Conservation (phyloP, 2,329 filamentous ascomycete species). For the Teratosphaeria gauchensis region DNA sequence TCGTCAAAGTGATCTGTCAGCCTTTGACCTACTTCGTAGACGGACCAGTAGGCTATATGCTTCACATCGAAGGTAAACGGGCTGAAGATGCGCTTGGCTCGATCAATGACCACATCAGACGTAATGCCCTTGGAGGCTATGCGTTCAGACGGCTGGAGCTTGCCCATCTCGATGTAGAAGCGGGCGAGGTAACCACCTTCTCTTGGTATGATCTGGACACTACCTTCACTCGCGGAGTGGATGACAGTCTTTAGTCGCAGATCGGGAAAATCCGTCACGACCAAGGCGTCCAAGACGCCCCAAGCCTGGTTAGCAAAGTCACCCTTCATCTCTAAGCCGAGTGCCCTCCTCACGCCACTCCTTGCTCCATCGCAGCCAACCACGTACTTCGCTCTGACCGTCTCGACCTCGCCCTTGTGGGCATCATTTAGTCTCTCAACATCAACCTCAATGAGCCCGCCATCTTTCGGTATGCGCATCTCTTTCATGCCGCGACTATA, state of each 20-base stretch:
- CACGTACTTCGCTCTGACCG: slow-evolving; percentile 23
- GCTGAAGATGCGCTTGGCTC: slow-evolving; percentile 53
- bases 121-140: slow-evolving; percentile 54
- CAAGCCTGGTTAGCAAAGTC: slow-evolving; percentile 27
- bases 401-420: slow-evolving; percentile 21
- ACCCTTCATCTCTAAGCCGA: slow-evolving; percentile 27
- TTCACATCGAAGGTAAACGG: slow-evolving; percentile 59
- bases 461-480: slow-evolving; percentile 23
- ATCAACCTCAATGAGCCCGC: slow-evolving; percentile 43
- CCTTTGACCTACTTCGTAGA: slow-evolving; percentile 44
- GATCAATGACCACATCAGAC: slow-evolving; percentile 51
- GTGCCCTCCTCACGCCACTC: slow-evolving; percentile 19
- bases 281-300: slow-evolving; percentile 27
- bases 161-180: slow-evolving; percentile 29
- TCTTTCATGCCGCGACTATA: slow-evolving; percentile 18
- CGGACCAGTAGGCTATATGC: slow-evolving; percentile 59
- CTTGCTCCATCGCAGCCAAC: slow-evolving; percentile 28
- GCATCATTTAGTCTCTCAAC: slow-evolving; percentile 28
- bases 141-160: slow-evolving; percentile 35
- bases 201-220: slow-evolving; percentile 66
- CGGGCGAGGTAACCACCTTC: slow-evolving; percentile 25
- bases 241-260: slow-evolving; percentile 38
- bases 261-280: slow-evolving; percentile 35
- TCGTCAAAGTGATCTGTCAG: slow-evolving; percentile 61
- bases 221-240: slow-evolving; percentile 59